Percentiles rank a stretch among this genome's conserved stretches.
Conservation (phyloP, 2,329 filamentous ascomycete species). For the Aspergillus sp. region DNA sequence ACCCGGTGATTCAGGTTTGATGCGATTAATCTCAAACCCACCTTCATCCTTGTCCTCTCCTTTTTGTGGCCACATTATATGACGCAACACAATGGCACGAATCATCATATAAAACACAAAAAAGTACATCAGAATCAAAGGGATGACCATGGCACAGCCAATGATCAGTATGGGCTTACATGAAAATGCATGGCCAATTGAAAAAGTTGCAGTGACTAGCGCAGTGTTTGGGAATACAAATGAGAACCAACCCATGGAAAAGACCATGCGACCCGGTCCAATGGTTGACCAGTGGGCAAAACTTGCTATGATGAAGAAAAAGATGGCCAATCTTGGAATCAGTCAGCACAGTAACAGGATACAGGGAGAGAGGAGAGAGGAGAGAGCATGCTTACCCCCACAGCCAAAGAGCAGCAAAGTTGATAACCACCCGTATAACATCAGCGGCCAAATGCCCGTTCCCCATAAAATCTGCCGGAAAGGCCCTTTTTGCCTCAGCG, state of each 20-base stretch:
- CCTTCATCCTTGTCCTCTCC: slow-evolving; percentile 61
- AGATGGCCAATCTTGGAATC: slow-evolving; percentile 58
- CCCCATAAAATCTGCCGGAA: slow-evolving; percentile 53
- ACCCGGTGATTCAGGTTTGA: slow-evolving; percentile 19
- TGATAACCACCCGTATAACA: slow-evolving; percentile 51
- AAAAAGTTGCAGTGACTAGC: slow-evolving; percentile 66
- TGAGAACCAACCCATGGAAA: slow-evolving; percentile 82
- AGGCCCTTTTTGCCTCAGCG: slow-evolving; percentile 42
- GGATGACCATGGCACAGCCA: slow-evolving; percentile 62
- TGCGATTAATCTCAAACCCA: slow-evolving; percentile 44
- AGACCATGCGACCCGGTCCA: slow-evolving; percentile 58
- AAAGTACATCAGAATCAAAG: slow-evolving; percentile 63
- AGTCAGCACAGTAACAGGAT: slow-evolving; percentile 7
- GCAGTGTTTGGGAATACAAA: slow-evolving; percentile 81
- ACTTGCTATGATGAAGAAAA: slow-evolving; percentile 79
- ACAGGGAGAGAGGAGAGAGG: not conserved
- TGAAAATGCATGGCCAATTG: slow-evolving; percentile 60
- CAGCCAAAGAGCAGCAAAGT: slow-evolving; percentile 70
- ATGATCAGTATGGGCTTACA: slow-evolving; percentile 59
- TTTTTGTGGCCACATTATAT: slow-evolving; percentile 74
- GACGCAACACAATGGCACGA: slow-evolving; percentile 57
- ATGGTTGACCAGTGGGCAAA: slow-evolving; percentile 69
- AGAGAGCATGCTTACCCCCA: slow-evolving; percentile 53
- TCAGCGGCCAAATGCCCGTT: slow-evolving; percentile 51
- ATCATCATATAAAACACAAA: slow-evolving; percentile 68